Evolutionary conservation across 2,329 filamentous ascomycete genomes (phyloP).

Genomic region (Penicillium brasilianum): DNA sequence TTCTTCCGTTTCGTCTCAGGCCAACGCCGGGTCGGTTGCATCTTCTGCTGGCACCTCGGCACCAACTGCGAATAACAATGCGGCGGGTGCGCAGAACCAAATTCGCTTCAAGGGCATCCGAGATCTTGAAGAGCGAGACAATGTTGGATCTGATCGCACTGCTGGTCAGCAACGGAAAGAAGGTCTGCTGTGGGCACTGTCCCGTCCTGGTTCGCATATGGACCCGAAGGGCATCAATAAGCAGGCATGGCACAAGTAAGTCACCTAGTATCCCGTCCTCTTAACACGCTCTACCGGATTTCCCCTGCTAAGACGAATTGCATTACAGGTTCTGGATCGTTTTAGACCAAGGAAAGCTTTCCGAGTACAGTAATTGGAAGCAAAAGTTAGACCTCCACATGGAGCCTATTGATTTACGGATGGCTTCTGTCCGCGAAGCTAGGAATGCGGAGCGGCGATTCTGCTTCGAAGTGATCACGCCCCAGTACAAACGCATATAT

Average conservation of each 20-base stretch:
- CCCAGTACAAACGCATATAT: conserved; percentile 93
- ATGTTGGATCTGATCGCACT: conserved; percentile 60
- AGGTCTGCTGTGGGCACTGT: conserved; percentile 91
- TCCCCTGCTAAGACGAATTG: not conserved
- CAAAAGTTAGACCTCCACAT: conserved; percentile 95
- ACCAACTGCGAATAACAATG: conserved; percentile 30
- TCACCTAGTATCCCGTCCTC: conserved; percentile 27
- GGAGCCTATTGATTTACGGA: conserved; percentile 94
- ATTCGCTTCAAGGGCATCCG: conserved; percentile 87
- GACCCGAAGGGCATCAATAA: conserved; percentile 96
- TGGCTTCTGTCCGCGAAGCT: conserved; percentile 95
- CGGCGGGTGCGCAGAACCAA: conserved; percentile 40
- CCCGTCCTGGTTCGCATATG: conserved; percentile 88
- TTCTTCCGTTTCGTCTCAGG: conserved; percentile 51
- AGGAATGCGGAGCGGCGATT: conserved; percentile 93
- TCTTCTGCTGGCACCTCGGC: conserved; percentile 31
- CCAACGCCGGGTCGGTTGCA: conserved; percentile 38
- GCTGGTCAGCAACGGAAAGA: conserved; percentile 79
- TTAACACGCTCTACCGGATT: not conserved
- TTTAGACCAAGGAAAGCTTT: conserved; percentile 92
- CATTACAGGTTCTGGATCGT: conserved; percentile 90
- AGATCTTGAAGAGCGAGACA: conserved; percentile 84
- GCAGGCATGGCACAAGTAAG: conserved; percentile 97
- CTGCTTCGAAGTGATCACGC: conserved; percentile 98
- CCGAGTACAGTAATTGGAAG: conserved; percentile 99